Conservation (phyloP, 257 asterid species). For the Gentiana straminea region DNA sequence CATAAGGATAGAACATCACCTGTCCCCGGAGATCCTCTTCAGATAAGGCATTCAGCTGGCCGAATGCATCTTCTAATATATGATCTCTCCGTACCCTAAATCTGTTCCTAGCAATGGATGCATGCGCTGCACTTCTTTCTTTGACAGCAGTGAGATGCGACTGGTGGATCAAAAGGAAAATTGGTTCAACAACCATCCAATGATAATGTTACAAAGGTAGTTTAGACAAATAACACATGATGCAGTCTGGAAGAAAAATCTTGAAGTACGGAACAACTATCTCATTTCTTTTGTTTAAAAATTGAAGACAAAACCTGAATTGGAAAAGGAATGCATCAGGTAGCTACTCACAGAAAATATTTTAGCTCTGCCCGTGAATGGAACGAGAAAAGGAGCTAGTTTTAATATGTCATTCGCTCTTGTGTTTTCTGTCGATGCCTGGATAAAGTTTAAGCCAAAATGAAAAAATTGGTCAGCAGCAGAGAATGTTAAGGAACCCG, state of each 20-base stretch:
- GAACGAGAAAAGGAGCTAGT: conserved; percentile 94
- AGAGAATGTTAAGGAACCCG: conserved; percentile 5
- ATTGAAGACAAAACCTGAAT: neutral
- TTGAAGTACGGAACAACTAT: neutral
- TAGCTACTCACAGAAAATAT: conserved; percentile 65
- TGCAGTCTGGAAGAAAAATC: neutral
- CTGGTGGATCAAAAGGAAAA: conserved; percentile 29
- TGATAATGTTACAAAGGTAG: neutral
- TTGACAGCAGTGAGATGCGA: conserved; percentile 63
- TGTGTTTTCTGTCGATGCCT: conserved; percentile 76
- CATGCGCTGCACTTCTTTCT: conserved; percentile 44
- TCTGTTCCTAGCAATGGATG: conserved; percentile 50
- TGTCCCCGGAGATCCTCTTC: conserved; percentile 86
- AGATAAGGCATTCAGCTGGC: conserved; percentile 61
- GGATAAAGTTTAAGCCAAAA: conserved; percentile 14
- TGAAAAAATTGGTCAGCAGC: conserved; percentile 8
- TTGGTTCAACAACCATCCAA: conserved; percentile 1
- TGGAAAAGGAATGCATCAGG: conserved; percentile 9
- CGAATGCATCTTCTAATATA: conserved; percentile 82
- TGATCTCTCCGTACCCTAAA: conserved; percentile 85
- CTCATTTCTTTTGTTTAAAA: neutral
- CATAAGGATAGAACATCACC: conserved; percentile 29
- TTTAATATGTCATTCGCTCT: conserved; percentile 79
- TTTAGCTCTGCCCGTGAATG: conserved; percentile 93
- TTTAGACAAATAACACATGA: neutral